These are phyloP conservation scores for Seiridium cupressi DNA, from an alignment of 2,329 filamentous ascomycete species.

Conservation along the genomic window DNA sequence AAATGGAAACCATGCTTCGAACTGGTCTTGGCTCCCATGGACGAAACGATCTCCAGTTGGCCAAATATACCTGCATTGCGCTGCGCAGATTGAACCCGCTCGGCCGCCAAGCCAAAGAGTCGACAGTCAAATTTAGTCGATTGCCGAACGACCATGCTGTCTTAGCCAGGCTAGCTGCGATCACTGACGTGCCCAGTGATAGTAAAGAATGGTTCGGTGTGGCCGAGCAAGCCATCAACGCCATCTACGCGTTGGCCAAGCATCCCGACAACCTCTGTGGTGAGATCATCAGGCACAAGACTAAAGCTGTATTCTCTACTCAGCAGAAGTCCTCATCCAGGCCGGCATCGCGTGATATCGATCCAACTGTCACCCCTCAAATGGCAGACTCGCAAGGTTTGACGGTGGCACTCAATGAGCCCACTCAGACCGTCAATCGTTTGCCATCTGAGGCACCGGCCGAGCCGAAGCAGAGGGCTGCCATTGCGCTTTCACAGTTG, in stretches of 20 bases:
- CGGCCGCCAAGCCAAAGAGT: conserved; percentile 76
- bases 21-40: conserved; percentile 84
- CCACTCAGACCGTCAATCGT: conserved; percentile 28
- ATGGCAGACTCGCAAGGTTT: conserved; percentile 29
- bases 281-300: conserved; percentile 84
- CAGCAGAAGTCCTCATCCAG: conserved; percentile 44
- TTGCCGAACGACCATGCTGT: conserved; percentile 92
- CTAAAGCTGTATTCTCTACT: conserved; percentile 70
- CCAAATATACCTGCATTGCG: conserved; percentile 94
- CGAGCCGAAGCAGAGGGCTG: conserved; percentile 63
- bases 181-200: conserved; percentile 81
- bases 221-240: conserved; percentile 92
- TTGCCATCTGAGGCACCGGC: conserved; percentile 26
- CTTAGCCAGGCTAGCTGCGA: conserved; percentile 73
- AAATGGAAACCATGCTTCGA: conserved; percentile 91
- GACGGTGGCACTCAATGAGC: conserved; percentile 26
- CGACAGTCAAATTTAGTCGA: conserved; percentile 67
- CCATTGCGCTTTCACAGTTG: conserved; percentile 81
- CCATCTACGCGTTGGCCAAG: conserved; percentile 91
- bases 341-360: conserved; percentile 44
- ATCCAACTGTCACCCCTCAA: conserved; percentile 28
- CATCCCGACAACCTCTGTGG: conserved; percentile 93
- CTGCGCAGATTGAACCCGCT: conserved; percentile 85
- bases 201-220: conserved; percentile 97
- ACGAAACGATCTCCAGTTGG: conserved; percentile 78